phyloP scores from a whole-genome alignment of 495 filamentous ascomycete genomes.

The Penicillium psychrofluorescens region DNA sequence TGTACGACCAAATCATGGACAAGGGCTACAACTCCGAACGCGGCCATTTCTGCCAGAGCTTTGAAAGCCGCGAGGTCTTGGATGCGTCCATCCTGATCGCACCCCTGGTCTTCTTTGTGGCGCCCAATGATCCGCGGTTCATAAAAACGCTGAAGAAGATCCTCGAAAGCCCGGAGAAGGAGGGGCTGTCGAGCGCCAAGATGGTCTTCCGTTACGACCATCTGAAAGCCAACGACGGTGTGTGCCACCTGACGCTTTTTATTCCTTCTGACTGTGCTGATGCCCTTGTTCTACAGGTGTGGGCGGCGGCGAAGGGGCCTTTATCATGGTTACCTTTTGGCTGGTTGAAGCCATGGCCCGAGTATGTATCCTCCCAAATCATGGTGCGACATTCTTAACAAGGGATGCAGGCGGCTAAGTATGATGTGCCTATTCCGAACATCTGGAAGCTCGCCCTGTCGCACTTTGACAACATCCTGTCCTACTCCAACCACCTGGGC shows the following conservation, averaged over 20 bases:
- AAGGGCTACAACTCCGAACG: constrained; percentile 58
- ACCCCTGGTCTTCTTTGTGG: constrained; percentile 67
- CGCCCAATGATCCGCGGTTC: constrained; percentile 66
- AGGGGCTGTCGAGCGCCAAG: constrained; percentile 62
- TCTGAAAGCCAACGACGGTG: constrained; percentile 57
- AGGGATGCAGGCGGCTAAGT: constrained; percentile 19
- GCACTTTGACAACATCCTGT: constrained; percentile 67
- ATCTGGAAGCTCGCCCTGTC: constrained; percentile 56
- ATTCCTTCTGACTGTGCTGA: constrained; percentile 5
- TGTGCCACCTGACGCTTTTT: constrained; percentile 5
- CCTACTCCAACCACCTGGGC: constrained; percentile 62
- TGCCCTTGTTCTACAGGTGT: constrained; percentile 44
- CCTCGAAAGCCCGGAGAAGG: constrained; percentile 58
- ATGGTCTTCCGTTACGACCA: constrained; percentile 68
- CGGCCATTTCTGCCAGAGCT: constrained; percentile 62
- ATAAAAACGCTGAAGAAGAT: constrained; percentile 61
- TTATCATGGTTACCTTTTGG: constrained; percentile 76
- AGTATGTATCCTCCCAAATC: constrained; percentile 22
- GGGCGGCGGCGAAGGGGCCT: constrained; percentile 65
- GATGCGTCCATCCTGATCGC: constrained; percentile 67
- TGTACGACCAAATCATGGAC: constrained; percentile 69
- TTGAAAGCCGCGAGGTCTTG: constrained; percentile 57
- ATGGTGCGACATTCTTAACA: not conserved
- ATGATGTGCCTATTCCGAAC: constrained; percentile 54
- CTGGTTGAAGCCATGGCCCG: constrained; percentile 68